Evolutionary conservation across 139 green algal species (phyloP).

Genomic region (Pleodorina starrii): DNA sequence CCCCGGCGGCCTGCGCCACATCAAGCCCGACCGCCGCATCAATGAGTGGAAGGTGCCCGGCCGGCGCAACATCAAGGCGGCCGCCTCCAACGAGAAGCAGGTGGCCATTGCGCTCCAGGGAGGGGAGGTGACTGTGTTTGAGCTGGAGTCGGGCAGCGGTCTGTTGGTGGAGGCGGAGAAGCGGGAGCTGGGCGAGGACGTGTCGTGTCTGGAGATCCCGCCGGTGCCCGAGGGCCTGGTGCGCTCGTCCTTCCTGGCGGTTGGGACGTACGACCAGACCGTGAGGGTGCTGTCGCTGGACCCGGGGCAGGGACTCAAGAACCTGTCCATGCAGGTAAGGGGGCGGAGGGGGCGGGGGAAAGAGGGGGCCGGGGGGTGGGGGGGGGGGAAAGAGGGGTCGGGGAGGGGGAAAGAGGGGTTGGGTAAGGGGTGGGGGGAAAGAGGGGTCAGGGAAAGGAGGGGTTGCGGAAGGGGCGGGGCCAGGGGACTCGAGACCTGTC

Average conservation of each 20-base stretch:
- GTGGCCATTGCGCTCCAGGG: slow-evolving; percentile 89
- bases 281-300: slow-evolving; percentile 93
- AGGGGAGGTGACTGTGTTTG: slow-evolving; percentile 97
- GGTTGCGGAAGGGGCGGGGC: no score
- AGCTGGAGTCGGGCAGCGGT: slow-evolving; percentile 87
- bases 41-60: slow-evolving; percentile 97
- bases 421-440: no score
- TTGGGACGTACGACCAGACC: slow-evolving; percentile 91
- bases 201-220: slow-evolving; percentile 84
- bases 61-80: slow-evolving; percentile 73
- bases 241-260: slow-evolving; percentile 87
- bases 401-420: no score
- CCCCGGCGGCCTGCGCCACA: slow-evolving; percentile 92
- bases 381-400: not conserved
- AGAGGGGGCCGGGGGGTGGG: not conserved
- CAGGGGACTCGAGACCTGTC: no score
- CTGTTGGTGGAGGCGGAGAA: slow-evolving; percentile 94
- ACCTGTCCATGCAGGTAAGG: slow-evolving; percentile 72
- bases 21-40: slow-evolving; percentile 91
- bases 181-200: slow-evolving; percentile 93
- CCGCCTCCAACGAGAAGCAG: slow-evolving; percentile 87
- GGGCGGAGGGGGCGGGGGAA: not conserved
- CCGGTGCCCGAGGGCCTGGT: slow-evolving; percentile 75
- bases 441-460: no score
- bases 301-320: slow-evolving; percentile 84